Evolutionary conservation across 148 eudicot genomes (phyloP), one percentile per base, ranked within the genome.

Genomic region (Camellia granthamiana): DNA sequence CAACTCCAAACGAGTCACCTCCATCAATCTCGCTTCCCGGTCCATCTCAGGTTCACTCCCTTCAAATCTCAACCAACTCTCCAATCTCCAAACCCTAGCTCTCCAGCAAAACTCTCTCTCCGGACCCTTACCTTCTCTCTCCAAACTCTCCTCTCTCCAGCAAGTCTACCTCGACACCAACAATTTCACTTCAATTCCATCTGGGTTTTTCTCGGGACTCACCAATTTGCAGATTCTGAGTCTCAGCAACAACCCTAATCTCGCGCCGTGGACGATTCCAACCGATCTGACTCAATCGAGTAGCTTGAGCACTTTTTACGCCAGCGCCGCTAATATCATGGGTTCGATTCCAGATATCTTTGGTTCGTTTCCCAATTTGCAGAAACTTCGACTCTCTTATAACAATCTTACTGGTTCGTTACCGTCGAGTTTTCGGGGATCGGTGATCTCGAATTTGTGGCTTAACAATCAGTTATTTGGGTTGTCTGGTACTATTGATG

Each of bases 261-360:
- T 94, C 0, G 52, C 88, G 0, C 84, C 92, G 0, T 94, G 98
- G 98, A 5, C 38, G 14, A 73, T 94, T 23, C 94, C 96, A 0
- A 2, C 30, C 11, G 80, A 86, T 66, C 59, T 94, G 7, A 49
- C 64, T 0, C 86, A 90, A 0, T 89, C 91, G 1, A 11, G 67
- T 0, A 65, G 79, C 5, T 76, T 92, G 19, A 79, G 69, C 3
- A 51, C 66, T 0, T 78, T 92, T 52, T 59, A 60, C 21, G 95
- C 95, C 4, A 82, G 84, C 52, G 85, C 61, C 11, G 83, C 87
- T 0, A 86, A 84, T 44, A 58, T 93, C 0, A 56, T 68, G 0
- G 98, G 96, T 0, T 3, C 78, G 1, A 79, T 93, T 2, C 98
- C 98, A 0, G 98, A 93, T 12, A 23, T 92, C 0, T 93, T 93